Evolutionary conservation across 352 stramenopile genomes (phyloP).

Genomic region (Phytophthora constricta): DNA sequence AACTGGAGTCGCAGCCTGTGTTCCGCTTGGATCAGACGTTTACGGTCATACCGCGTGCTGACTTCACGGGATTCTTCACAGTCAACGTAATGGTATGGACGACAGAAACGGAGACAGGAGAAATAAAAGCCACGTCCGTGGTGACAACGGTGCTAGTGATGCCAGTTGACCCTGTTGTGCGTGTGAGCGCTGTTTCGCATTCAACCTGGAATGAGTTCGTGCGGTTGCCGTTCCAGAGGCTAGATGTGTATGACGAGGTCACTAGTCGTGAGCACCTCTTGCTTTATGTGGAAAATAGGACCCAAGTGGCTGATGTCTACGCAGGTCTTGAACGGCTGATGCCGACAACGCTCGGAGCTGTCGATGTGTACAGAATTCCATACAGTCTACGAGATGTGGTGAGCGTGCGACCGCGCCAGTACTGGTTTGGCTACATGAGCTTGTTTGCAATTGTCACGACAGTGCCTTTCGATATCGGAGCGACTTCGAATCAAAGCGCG

Average conservation of each 20-base stretch:
- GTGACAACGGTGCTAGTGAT: conserved; percentile 38
- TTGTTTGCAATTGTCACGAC: conserved; percentile 55
- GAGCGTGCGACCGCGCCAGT: conserved; percentile 35
- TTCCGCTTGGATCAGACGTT: conserved; percentile 30
- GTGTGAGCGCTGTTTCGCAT: conserved; percentile 21
- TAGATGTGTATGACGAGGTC: conserved; percentile 43
- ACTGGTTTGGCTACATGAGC: conserved; percentile 42
- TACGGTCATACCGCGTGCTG: conserved; percentile 36
- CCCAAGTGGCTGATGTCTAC: conserved; percentile 46
- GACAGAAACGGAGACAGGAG: conserved; percentile 41
- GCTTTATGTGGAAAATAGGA: conserved; percentile 45
- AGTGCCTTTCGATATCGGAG: conserved; percentile 45
- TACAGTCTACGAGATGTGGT: conserved; percentile 37
- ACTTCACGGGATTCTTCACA: conserved; percentile 54
- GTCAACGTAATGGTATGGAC: conserved; percentile 44
- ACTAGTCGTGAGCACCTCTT: conserved; percentile 44
- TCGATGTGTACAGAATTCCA: conserved; percentile 46
- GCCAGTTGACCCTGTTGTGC: conserved; percentile 35
- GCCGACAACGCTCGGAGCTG: conserved; percentile 25
- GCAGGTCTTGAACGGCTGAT: conserved; percentile 34
- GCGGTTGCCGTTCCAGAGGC: conserved; percentile 45
- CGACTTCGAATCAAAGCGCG: conserved; percentile 31
- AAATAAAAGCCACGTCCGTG: conserved; percentile 25
- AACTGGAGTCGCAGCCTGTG: conserved; percentile 7
- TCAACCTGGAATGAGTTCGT: conserved; percentile 43